These are phyloP conservation scores for Daldinia vernicosa DNA, from an alignment of 495 filamentous ascomycete genomes.

Conservation along the genomic window DNA sequence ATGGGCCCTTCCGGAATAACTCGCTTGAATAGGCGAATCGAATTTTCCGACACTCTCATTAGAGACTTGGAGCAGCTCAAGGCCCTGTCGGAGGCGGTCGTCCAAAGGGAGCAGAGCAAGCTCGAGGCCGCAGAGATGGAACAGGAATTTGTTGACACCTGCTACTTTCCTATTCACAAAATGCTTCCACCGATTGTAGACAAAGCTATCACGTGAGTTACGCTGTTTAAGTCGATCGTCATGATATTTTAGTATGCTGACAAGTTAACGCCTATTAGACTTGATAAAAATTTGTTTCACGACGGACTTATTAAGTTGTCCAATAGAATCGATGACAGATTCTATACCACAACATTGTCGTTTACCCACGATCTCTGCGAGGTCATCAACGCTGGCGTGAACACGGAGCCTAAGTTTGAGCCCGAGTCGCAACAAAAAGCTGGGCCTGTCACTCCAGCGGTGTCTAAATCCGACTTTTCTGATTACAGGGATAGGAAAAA, in stretches of 20 bases:
- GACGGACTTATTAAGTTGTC: constrained; percentile 70
- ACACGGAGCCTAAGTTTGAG: constrained; percentile 48
- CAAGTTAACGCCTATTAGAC: constrained; percentile 54
- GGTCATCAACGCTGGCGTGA: constrained; percentile 74
- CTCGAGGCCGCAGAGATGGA: constrained; percentile 78
- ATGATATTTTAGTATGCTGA: constrained; percentile 34
- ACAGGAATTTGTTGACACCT: constrained; percentile 77
- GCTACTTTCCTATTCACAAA: constrained; percentile 88
- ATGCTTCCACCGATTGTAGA: constrained; percentile 83
- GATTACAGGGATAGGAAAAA: constrained; percentile 61
- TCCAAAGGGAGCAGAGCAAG: constrained; percentile 76
- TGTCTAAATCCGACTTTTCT: constrained; percentile 49
- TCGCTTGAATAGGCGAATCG: constrained; percentile 80
- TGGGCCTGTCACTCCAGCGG: constrained; percentile 41
- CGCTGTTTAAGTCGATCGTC: background rate
- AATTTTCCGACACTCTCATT: constrained; percentile 81
- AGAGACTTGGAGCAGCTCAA: constrained; percentile 79
- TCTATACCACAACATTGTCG: constrained; percentile 75
- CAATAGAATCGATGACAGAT: constrained; percentile 71
- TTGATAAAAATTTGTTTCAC: constrained; percentile 79
- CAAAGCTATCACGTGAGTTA: constrained; percentile 72
- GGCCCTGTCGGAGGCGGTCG: constrained; percentile 70
- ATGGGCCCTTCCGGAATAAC: constrained; percentile 87
- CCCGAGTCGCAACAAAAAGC: constrained; percentile 37
- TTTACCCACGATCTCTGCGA: constrained; percentile 77